Conservation (phyloP, 129 eudicot species). For the Flaveria robusta region DNA sequence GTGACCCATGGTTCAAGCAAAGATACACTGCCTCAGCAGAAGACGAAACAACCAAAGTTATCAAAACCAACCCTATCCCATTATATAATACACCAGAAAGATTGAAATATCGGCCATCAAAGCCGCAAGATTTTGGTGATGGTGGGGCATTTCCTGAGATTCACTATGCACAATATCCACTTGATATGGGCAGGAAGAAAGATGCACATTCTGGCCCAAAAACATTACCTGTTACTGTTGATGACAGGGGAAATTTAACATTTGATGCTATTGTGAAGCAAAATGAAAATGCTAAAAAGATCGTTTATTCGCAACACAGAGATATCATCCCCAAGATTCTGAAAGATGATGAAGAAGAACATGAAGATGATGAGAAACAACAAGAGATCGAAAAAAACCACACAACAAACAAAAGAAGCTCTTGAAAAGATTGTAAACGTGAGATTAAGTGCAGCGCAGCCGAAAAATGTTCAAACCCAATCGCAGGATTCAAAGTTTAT, state of each 20-base stretch:
- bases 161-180: conserved; percentile 85
- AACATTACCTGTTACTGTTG: conserved; percentile 78
- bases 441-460: conserved; percentile 92
- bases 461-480: conserved; percentile 70
- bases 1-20: conserved; percentile 85
- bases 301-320: conserved; percentile 64
- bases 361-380: conserved; percentile 63
- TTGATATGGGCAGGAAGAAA: conserved; percentile 84
- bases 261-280: conserved; percentile 88
- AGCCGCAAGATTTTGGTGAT: conserved; percentile 87
- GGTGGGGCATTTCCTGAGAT: conserved; percentile 97
- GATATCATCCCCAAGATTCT: conserved; percentile 70
- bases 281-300: conserved; percentile 67
- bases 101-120: conserved; percentile 60
- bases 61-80: conserved; percentile 50
- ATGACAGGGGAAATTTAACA: conserved; percentile 61
- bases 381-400: conserved; percentile 82
- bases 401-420: conserved; percentile 66
- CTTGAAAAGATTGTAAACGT: conserved; percentile 85
- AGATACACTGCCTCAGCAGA: conserved; percentile 58
- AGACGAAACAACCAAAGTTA: conserved; percentile 41
- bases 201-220: conserved; percentile 58
- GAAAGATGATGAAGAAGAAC: conserved; percentile 54
- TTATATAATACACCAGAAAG: conserved; percentile 58
- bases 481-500: conserved; percentile 69